These are phyloP conservation scores for Russula compacta DNA, from an alignment of 768 basidiomycete species.

Conservation along the genomic window DNA sequence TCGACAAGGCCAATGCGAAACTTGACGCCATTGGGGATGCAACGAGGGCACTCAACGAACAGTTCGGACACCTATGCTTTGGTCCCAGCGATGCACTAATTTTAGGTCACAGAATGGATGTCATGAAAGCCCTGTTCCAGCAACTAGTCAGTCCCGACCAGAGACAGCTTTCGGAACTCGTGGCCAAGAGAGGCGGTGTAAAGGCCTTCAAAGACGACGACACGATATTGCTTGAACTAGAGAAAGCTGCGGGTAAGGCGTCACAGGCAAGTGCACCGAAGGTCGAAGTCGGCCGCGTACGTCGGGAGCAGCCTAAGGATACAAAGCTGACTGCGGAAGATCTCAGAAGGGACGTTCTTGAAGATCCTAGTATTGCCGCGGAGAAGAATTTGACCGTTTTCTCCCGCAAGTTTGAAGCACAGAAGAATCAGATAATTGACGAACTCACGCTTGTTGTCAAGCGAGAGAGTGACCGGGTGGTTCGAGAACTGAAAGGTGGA, in stretches of 20 bases:
- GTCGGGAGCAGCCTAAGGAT: neutral
- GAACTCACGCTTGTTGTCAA: constrained; percentile 17
- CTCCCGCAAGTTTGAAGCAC: constrained; percentile 21
- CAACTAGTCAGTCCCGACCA: constrained; percentile 16
- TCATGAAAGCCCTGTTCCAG: constrained; percentile 14
- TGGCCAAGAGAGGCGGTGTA: constrained; percentile 22
- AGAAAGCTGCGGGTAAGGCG: constrained; percentile 13
- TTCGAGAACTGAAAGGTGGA: constrained; percentile 20
- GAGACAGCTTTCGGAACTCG: neutral
- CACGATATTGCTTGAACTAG: constrained; percentile 18
- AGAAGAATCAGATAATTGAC: constrained; percentile 14
- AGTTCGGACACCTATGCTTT: constrained; percentile 7
- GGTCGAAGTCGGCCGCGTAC: neutral
- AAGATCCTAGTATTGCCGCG: constrained; percentile 20
- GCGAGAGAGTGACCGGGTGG: constrained; percentile 15
- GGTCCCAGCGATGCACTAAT: neutral
- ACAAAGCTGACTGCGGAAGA: neutral
- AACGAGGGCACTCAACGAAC: constrained; percentile 14
- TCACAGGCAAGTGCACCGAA: neutral
- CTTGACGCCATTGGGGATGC: constrained; percentile 11
- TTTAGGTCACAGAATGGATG: constrained; percentile 13
- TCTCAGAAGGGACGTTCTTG: constrained; percentile 20
- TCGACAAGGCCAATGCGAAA: constrained; percentile 6
- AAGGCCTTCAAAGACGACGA: constrained; percentile 19
- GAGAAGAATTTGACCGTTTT: constrained; percentile 19